phyloP scores from a whole-genome alignment of 495 filamentous ascomycete species.

The Lasiosphaeria ovina region DNA sequence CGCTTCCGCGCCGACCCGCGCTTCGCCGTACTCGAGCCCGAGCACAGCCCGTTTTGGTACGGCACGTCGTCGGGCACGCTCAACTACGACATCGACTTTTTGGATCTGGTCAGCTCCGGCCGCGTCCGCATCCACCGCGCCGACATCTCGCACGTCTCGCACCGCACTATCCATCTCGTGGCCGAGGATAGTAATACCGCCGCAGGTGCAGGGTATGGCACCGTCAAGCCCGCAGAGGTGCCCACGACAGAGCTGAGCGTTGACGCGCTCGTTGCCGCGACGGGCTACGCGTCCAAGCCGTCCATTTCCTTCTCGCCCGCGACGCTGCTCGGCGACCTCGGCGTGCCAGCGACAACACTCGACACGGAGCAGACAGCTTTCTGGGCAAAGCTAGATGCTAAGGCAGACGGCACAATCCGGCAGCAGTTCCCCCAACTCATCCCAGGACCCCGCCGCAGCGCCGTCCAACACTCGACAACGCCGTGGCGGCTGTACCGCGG shows the following conservation, averaged over 20 bases:
- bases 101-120: constrained; percentile 55
- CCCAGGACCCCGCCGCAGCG: constrained; percentile 17
- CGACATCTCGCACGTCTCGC: constrained; percentile 56
- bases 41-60: constrained; percentile 56
- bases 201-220: too few relatives aligned
- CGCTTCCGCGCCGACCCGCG: constrained; percentile 52
- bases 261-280: constrained; percentile 63
- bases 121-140: constrained; percentile 59
- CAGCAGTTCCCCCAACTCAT: constrained; percentile 55
- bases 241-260: constrained; percentile 36
- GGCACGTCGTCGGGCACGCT: constrained; percentile 49
- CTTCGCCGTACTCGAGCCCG: constrained; percentile 53
- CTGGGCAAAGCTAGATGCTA: constrained; percentile 20
- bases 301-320: constrained; percentile 14
- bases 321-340: constrained; percentile 13
- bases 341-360: constrained; percentile 16
- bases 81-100: constrained; percentile 65
- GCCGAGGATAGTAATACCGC: neutral
- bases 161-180: constrained; percentile 42
- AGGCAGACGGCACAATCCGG: constrained; percentile 59
- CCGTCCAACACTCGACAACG: constrained; percentile 20
- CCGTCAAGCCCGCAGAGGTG: constrained; percentile 34
- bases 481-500: constrained; percentile 60
- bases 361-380: constrained; percentile 6
- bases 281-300: constrained; percentile 48